These are phyloP conservation scores for Xylaria intraflava DNA, from an alignment of 495 filamentous ascomycete species.

Conservation along the genomic window DNA sequence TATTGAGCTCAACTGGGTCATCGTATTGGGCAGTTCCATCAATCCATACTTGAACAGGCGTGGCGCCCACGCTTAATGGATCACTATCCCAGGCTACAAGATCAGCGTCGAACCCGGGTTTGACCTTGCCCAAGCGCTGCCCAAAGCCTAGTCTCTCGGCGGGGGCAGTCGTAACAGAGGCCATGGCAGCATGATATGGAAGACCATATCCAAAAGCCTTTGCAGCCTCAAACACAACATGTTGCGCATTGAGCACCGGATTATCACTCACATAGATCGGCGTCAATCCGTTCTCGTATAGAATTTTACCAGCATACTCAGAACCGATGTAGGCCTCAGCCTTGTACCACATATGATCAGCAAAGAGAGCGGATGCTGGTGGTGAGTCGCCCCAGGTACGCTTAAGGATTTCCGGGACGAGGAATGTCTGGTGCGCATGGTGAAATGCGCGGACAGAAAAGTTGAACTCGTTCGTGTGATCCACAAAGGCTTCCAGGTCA, in stretches of 20 bases:
- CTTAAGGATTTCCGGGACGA: slow-evolving; percentile 54
- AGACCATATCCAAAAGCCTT: slow-evolving; percentile 55
- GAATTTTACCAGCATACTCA: slow-evolving; percentile 53
- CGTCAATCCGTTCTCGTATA: slow-evolving; percentile 52
- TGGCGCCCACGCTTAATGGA: slow-evolving; percentile 53
- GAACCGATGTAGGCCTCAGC: slow-evolving; percentile 54
- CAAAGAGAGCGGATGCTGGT: slow-evolving; percentile 46
- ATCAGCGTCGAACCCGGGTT: slow-evolving; percentile 59
- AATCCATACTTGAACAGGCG: slow-evolving; percentile 58
- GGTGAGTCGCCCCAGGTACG: slow-evolving; percentile 41
- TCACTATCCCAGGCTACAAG: slow-evolving; percentile 62
- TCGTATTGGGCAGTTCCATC: slow-evolving; percentile 51
- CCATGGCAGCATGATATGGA: slow-evolving; percentile 53
- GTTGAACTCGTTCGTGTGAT: slow-evolving; percentile 59
- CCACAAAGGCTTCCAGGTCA: slow-evolving; percentile 56
- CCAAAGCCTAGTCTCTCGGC: slow-evolving; percentile 53
- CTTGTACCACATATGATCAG: slow-evolving; percentile 60
- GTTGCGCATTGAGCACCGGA: slow-evolving; percentile 45
- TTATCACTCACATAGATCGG: slow-evolving; percentile 47
- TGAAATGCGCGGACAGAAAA: slow-evolving; percentile 57
- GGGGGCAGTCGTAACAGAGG: slow-evolving; percentile 54
- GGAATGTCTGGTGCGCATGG: slow-evolving; percentile 55
- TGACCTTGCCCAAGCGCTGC: slow-evolving; percentile 54
- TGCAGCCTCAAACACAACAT: slow-evolving; percentile 53
- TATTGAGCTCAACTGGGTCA: slow-evolving; percentile 36